Percentiles rank a stretch among this genome's conserved stretches.
Conservation (phyloP, 2,329 filamentous ascomycete genomes). For the Claviceps pusilla region DNA sequence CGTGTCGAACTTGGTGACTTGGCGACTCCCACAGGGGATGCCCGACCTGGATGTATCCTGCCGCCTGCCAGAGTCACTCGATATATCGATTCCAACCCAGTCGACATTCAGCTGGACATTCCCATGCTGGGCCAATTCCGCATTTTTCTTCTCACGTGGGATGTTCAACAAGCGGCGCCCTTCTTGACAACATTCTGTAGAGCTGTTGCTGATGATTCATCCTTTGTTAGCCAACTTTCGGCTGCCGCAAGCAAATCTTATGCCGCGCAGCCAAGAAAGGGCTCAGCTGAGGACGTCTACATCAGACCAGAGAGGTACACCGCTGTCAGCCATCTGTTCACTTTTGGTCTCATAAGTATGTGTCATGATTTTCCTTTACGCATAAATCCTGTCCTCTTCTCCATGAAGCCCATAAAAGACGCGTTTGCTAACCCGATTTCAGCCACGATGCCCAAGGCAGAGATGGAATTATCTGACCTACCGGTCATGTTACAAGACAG, state of each 20-base stretch:
- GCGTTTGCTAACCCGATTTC: not conserved
- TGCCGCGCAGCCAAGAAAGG: constrained; percentile 38
- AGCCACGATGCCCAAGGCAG: constrained; percentile 45
- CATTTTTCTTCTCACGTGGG: constrained; percentile 54
- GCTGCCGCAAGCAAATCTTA: constrained; percentile 48
- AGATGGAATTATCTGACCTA: constrained; percentile 51
- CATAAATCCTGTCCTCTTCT: too few relatives aligned
- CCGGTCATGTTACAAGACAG: constrained; percentile 47
- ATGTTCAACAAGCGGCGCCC: constrained; percentile 37
- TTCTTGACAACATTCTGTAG: constrained; percentile 48
- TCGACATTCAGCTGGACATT: constrained; percentile 64
- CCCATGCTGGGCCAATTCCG: constrained; percentile 65
- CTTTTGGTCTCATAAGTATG: constrained; percentile 52
- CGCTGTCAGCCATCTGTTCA: constrained; percentile 52
- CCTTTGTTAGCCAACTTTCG: constrained; percentile 45
- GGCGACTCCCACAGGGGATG: constrained; percentile 30
- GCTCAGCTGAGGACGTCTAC: constrained; percentile 49
- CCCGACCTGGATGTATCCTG: constrained; percentile 39
- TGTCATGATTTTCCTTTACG: constrained; percentile 6
- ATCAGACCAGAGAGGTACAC: constrained; percentile 54
- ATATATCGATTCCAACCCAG: constrained; percentile 63
- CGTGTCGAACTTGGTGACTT: constrained; percentile 21
- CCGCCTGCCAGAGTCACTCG: constrained; percentile 57
- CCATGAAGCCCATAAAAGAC: not conserved
- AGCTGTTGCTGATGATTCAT: constrained; percentile 33